Base-by-base conservation (phyloP, 768 basidiomycete species). In the Pulveroboletus sp. region DNA sequence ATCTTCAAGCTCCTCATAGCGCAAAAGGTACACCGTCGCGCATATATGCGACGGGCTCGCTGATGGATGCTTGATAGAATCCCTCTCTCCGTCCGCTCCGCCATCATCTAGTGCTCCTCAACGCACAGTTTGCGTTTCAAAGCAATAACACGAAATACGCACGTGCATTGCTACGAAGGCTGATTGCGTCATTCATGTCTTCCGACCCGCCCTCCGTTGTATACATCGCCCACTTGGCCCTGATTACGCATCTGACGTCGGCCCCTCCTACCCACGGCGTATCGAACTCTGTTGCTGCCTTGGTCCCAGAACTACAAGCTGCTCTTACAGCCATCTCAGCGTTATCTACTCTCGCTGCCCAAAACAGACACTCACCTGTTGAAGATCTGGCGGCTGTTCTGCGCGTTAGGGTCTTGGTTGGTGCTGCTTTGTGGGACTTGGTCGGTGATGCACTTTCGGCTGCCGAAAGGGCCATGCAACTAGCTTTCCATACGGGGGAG, bases 1-100 rank as follows among this genome's bases (percentile, higher is more conserved):
- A 40, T 24, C 29, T 38, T 31, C 51, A 34, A 81, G 81, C 66
- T 78, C 11, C 61, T 77, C 29, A 73, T 86, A 47, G 71, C 83
- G 0, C 79, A 82, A 62, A 83, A 82, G 69, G 84, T 85, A 62
- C 23, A 48, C 4, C n/a, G 0, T 10, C 8, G 34, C 31, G 50
- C 50, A 54, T 49, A 59, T 46, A 49, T 38, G 20, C 20, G n/a
- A 22, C 12, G 44, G 40, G n/a, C 27, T 44, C 29, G 16, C 24
- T 57, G 40, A 58, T 49, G 20, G 23, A 6, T 11, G 24, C 22
- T 45, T 16, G 54, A 0, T 45, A 85, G 83, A 83, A 85, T 57
- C 83, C 87, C 3, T 76, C 84, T 10, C 71, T 91, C 10, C 74
- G 80, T 45, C 66, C 73, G 7, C 83, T 85, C 60, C 78, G 75